Evolutionary conservation across 139 green algal species (phyloP).

Genomic region (Deuterostichococcus epilithicus): DNA sequence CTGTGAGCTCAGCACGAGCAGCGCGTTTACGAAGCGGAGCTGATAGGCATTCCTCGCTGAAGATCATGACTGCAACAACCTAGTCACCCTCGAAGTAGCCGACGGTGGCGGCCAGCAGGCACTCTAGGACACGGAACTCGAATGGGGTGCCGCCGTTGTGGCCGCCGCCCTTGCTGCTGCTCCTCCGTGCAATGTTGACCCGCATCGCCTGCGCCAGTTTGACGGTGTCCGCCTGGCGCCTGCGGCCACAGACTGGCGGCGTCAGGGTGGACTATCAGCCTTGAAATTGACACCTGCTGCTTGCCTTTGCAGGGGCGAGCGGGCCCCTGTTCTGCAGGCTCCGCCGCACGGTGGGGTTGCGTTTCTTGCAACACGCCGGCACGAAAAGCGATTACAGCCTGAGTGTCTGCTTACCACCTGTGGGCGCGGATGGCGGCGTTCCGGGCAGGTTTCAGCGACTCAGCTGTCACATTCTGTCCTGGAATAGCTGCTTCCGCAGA

Average conservation of each 20-base stretch:
- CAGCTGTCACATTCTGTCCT: no score
- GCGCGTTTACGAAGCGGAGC: background rate
- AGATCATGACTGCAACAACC: background rate
- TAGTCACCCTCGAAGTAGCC: slow-evolving; percentile 29
- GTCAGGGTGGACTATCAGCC: background rate
- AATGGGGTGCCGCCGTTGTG: slow-evolving; percentile 28
- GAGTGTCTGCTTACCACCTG: no score
- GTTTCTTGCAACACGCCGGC: background rate
- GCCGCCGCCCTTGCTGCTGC: background rate
- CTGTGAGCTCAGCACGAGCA: background rate
- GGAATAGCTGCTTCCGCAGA: no score
- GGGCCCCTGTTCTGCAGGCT: background rate
- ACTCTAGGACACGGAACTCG: slow-evolving; percentile 50
- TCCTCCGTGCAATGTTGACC: slow-evolving; percentile 11
- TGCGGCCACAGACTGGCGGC: slow-evolving; percentile 1
- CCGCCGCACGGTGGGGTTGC: background rate
- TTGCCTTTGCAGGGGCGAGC: background rate
- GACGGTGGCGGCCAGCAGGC: slow-evolving; percentile 43
- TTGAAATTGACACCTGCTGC: background rate
- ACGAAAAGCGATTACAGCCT: no score
- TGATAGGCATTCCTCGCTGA: background rate
- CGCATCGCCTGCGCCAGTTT: slow-evolving; percentile 31
- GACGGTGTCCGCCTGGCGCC: slow-evolving; percentile 34
- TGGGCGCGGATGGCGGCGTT: no score
- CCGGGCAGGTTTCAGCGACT: no score